Conservation (phyloP, 305 asterid species). For the Fraxinus greggii region DNA sequence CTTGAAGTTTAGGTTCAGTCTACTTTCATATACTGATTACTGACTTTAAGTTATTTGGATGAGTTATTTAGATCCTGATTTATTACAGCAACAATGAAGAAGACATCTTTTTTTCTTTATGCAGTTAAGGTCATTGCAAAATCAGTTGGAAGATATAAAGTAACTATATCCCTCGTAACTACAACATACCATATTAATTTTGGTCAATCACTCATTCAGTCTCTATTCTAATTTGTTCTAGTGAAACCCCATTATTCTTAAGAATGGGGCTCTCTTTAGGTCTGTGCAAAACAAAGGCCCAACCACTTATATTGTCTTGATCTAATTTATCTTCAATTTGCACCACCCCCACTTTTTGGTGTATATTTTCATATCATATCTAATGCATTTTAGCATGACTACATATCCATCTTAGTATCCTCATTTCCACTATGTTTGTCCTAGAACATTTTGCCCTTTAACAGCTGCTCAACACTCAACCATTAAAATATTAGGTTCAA, state of each 20-base stretch:
- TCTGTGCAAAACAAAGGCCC: not conserved
- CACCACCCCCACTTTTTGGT: not conserved
- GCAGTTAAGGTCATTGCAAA: not conserved
- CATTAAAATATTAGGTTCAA: not conserved
- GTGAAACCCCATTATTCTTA: not conserved
- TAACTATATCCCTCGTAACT: not conserved
- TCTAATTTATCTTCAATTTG: not conserved
- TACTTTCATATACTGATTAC: not conserved
- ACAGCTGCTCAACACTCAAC: not conserved
- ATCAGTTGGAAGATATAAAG: not conserved
- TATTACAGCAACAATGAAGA: not conserved
- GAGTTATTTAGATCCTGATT: not conserved
- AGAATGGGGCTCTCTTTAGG: not conserved
- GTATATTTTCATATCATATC: not conserved
- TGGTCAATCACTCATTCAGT: not conserved
- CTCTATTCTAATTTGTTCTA: not conserved
- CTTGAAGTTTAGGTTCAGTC: not conserved
- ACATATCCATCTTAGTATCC: not conserved
- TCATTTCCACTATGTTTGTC: not conserved
- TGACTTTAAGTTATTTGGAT: not conserved
- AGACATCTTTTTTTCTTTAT: not conserved
- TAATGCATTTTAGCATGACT: not conserved
- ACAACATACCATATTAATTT: not conserved
- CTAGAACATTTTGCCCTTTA: not conserved
- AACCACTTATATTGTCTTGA: not conserved